A percentile compares a stretch with the other conserved stretches of the same genome.
phyloP scores from a whole-genome alignment of 1,284 basidiomycete species.

The Dichomitus squalens region DNA sequence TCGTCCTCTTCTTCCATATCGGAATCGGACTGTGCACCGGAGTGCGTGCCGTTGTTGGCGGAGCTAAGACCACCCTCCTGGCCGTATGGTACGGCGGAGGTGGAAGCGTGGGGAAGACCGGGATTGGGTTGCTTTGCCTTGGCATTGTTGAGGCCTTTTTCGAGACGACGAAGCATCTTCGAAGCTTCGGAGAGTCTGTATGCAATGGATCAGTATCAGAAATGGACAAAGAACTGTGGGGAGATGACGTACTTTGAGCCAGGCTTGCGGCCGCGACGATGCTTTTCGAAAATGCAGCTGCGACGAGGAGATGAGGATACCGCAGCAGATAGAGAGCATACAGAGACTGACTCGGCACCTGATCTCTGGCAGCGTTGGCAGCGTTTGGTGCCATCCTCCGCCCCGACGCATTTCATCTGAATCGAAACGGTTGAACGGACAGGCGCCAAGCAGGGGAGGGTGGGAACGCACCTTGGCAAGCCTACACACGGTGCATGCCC shows the following conservation, averaged over 20 bases:
- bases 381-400: slow-evolving; percentile 79
- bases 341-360: slow-evolving; percentile 60
- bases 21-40: slow-evolving; percentile 21
- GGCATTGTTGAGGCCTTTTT: slow-evolving; percentile 77
- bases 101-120: slow-evolving; percentile 33
- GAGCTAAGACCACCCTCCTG: slow-evolving; percentile 30
- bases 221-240: slow-evolving; percentile 4
- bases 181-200: slow-evolving; percentile 79
- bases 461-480: slow-evolving; percentile 65
- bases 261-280: slow-evolving; percentile 82
- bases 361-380: slow-evolving; percentile 81
- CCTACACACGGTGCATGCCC: slow-evolving; percentile 81
- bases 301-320: slow-evolving; percentile 6
- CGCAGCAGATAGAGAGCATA: slow-evolving; percentile 9
- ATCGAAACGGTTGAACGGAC: slow-evolving; percentile 13
- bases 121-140: slow-evolving; percentile 64
- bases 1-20: slow-evolving; percentile 64
- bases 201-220: slow-evolving; percentile 10
- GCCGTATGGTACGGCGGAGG: slow-evolving; percentile 37
- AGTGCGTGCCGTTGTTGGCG: slow-evolving; percentile 38
- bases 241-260: slow-evolving; percentile 71
- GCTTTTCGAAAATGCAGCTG: slow-evolving; percentile 84
- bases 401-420: slow-evolving; percentile 87
- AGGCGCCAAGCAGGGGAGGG: slow-evolving; percentile 1
- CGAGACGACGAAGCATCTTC: slow-evolving; percentile 81